Percentiles rank a stretch among this genome's conserved stretches.
Evolutionary conservation across 768 basidiomycete genomes (phyloP).

Genomic region (Podaxis rugospora): DNA sequence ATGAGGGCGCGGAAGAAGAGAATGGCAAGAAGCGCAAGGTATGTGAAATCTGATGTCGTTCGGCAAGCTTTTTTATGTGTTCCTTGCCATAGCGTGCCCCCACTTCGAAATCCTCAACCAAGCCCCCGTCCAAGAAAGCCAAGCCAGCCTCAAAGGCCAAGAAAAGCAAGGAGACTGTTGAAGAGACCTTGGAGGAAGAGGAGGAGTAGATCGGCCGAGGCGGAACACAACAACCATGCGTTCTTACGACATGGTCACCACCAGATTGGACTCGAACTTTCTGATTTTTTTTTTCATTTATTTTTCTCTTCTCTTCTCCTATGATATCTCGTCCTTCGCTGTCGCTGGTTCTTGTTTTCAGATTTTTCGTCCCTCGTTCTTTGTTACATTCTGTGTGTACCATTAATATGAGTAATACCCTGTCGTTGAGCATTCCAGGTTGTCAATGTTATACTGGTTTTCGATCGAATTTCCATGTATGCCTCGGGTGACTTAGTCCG

Average conservation of each 20-base stretch:
- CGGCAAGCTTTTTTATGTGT: neutral
- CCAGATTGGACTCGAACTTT: neutral
- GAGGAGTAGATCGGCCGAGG: slow-evolving; percentile 10
- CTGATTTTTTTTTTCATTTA: slow-evolving; percentile 1
- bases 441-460: neutral
- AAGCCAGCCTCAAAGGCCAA: slow-evolving; percentile 37
- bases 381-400: slow-evolving; percentile 10
- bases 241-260: neutral
- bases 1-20: slow-evolving; percentile 39
- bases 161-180: slow-evolving; percentile 47
- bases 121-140: slow-evolving; percentile 44
- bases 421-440: neutral
- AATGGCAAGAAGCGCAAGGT: slow-evolving; percentile 73
- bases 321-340: neutral
- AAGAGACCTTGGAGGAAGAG: slow-evolving; percentile 39
- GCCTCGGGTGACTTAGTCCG: neutral
- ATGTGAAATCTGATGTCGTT: slow-evolving; percentile 11
- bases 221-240: neutral
- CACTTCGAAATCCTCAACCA: slow-evolving; percentile 34
- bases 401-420: slow-evolving; percentile 11
- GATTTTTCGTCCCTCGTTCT: neutral
- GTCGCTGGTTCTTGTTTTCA: neutral
- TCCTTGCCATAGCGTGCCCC: slow-evolving; percentile 24
- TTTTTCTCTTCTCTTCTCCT: neutral
- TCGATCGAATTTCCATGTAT: neutral